phyloP scores from a whole-genome alignment of 2,329 filamentous ascomycete species.

The Pyrenochaeta sp. region DNA sequence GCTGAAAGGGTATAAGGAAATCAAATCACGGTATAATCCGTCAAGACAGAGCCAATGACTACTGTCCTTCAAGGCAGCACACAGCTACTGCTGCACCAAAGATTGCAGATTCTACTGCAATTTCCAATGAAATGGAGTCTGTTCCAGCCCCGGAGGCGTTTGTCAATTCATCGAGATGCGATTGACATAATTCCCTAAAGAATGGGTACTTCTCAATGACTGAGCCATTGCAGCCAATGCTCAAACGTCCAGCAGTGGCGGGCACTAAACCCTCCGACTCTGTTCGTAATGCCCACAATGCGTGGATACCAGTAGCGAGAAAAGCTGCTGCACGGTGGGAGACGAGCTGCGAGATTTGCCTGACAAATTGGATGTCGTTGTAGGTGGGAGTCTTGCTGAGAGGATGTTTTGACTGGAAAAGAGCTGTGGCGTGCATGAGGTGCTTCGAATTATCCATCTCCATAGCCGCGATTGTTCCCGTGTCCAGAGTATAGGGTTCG shows the following conservation, averaged over 20 bases:
- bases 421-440: slow-evolving; percentile 51
- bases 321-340: slow-evolving; percentile 68
- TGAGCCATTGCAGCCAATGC: slow-evolving; percentile 79
- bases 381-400: slow-evolving; percentile 55
- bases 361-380: slow-evolving; percentile 64
- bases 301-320: slow-evolving; percentile 69
- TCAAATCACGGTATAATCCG: background rate
- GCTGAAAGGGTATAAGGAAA: slow-evolving; percentile 20
- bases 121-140: slow-evolving; percentile 68
- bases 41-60: background rate
- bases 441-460: slow-evolving; percentile 57
- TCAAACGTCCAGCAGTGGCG: slow-evolving; percentile 47
- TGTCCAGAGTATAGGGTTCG: slow-evolving; percentile 68
- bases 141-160: slow-evolving; percentile 49
- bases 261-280: slow-evolving; percentile 56
- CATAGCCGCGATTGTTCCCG: slow-evolving; percentile 65
- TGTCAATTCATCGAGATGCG: slow-evolving; percentile 67
- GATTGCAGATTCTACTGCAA: slow-evolving; percentile 77
- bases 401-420: slow-evolving; percentile 62
- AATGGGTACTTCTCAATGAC: slow-evolving; percentile 81
- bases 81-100: slow-evolving; percentile 77
- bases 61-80: slow-evolving; percentile 47
- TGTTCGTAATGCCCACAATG: slow-evolving; percentile 66
- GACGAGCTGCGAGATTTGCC: slow-evolving; percentile 61
- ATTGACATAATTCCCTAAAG: slow-evolving; percentile 70